Evolutionary conservation across 1,284 basidiomycete genomes (phyloP).

Genomic region (Cryptococcus maquisensis): DNA sequence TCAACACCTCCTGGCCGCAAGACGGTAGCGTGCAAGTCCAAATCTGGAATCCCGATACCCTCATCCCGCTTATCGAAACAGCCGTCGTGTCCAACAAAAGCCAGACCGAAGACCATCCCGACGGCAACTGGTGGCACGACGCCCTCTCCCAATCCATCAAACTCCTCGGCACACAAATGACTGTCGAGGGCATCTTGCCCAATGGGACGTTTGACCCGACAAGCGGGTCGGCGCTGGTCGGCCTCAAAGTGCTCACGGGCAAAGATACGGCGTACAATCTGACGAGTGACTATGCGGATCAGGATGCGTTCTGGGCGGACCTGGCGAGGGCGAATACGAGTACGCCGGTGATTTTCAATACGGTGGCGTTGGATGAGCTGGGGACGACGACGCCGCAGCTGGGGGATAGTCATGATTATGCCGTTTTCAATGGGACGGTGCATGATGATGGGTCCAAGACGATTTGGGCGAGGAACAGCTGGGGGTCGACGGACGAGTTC

Average conservation of each 20-base stretch:
- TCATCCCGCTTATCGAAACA: background rate
- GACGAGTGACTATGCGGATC: slow-evolving; percentile 1
- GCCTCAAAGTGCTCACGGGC: slow-evolving; percentile 25
- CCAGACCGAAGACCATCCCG: slow-evolving; percentile 26
- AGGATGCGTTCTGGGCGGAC: slow-evolving; percentile 17
- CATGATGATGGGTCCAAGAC: slow-evolving; percentile 14
- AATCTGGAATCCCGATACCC: slow-evolving; percentile 22
- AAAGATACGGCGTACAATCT: slow-evolving; percentile 2
- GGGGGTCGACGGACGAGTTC: slow-evolving; percentile 26
- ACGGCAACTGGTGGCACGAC: slow-evolving; percentile 30
- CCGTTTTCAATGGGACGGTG: slow-evolving; percentile 17
- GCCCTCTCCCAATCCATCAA: slow-evolving; percentile 22
- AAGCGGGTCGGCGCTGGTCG: slow-evolving; percentile 11
- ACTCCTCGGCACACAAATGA: slow-evolving; percentile 14
- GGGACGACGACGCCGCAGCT: slow-evolving; percentile 13
- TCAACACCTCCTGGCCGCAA: slow-evolving; percentile 6
- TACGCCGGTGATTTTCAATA: slow-evolving; percentile 28
- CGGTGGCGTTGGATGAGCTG: slow-evolving; percentile 9
- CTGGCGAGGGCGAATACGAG: slow-evolving; percentile 2
- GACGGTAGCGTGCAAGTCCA: slow-evolving; percentile 11
- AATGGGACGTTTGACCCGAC: slow-evolving; percentile 16
- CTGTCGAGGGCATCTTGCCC: slow-evolving; percentile 13
- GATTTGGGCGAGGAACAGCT: slow-evolving; percentile 26
- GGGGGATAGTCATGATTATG: slow-evolving; percentile 27
- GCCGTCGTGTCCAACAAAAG: slow-evolving; percentile 15